Evolutionary conservation across 1,284 basidiomycete genomes (phyloP).

Genomic region (Leccinum pachyderme): DNA sequence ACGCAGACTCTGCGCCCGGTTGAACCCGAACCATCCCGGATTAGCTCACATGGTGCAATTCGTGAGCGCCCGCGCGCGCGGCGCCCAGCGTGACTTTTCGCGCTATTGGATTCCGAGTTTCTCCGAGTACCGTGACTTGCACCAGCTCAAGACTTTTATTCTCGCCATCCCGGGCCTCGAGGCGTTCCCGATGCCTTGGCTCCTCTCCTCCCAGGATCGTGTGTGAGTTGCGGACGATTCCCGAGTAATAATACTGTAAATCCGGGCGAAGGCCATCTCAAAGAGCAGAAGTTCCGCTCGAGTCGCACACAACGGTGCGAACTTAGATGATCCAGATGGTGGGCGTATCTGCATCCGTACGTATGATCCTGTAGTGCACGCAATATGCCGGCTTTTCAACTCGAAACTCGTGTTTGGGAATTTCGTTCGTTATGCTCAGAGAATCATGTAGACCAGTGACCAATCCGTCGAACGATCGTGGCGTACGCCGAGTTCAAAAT

Average conservation of each 20-base stretch:
- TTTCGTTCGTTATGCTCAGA: background rate
- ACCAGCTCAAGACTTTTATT: background rate
- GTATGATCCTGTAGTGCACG: background rate
- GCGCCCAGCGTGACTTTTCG: background rate
- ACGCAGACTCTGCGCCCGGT: background rate
- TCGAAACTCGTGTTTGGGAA: background rate
- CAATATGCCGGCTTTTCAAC: background rate
- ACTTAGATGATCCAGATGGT: background rate
- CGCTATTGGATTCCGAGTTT: background rate
- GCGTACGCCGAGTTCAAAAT: background rate
- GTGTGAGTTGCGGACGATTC: background rate
- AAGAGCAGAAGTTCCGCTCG: background rate
- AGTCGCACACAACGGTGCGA: background rate
- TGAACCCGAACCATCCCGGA: background rate
- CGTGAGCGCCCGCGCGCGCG: background rate
- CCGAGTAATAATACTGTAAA: background rate
- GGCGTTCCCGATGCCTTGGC: background rate
- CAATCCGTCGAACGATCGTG: no score
- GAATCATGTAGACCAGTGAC: background rate
- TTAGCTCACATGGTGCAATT: background rate
- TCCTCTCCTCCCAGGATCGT: background rate
- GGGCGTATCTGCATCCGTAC: background rate
- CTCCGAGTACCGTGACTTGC: background rate
- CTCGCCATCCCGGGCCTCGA: background rate
- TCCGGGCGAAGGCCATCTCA: background rate